A percentile compares a stretch with the other conserved stretches of the same genome.
Conservation (phyloP, 257 asterid species). For the Salvia hispanica region DNA sequence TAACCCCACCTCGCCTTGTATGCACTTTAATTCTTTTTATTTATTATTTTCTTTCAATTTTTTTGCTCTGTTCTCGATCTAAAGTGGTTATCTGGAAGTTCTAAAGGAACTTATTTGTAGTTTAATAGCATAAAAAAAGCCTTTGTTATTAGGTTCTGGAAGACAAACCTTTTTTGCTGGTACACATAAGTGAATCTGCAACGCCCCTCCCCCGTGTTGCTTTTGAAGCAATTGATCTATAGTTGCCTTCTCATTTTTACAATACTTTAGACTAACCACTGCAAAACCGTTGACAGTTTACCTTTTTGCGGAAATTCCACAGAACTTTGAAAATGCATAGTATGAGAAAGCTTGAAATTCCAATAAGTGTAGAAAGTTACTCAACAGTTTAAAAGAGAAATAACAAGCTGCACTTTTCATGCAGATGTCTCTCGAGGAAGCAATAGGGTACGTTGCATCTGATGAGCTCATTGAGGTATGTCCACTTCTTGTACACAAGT, state of each 20-base stretch:
- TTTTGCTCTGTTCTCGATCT: background rate
- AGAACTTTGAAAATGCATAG: background rate
- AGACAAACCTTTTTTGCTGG: too few species aligned
- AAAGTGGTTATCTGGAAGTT: background rate
- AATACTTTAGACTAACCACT: too few species aligned
- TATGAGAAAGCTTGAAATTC: background rate
- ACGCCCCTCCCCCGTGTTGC: too few species aligned
- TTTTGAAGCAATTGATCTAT: too few species aligned
- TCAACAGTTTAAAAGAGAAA: background rate
- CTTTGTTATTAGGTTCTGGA: background rate
- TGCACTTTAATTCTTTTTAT: slow-evolving; percentile 32
- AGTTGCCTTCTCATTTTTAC: too few species aligned
- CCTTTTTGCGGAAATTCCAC: background rate
- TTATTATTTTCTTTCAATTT: background rate
- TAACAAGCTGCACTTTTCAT: slow-evolving; percentile 26
- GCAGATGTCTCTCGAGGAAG: slow-evolving; percentile 96
- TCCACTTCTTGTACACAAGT: background rate
- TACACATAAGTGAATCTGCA: too few species aligned
- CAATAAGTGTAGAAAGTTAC: background rate
- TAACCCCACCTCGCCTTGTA: slow-evolving; percentile 97
- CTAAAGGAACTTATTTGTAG: background rate
- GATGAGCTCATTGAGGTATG: slow-evolving; percentile 97
- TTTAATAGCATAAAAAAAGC: background rate
- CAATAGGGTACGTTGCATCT: slow-evolving; percentile 94
- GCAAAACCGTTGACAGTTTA: too few species aligned